Conservation (phyloP, 305 asterid species). For the Fraxinus velutina region DNA sequence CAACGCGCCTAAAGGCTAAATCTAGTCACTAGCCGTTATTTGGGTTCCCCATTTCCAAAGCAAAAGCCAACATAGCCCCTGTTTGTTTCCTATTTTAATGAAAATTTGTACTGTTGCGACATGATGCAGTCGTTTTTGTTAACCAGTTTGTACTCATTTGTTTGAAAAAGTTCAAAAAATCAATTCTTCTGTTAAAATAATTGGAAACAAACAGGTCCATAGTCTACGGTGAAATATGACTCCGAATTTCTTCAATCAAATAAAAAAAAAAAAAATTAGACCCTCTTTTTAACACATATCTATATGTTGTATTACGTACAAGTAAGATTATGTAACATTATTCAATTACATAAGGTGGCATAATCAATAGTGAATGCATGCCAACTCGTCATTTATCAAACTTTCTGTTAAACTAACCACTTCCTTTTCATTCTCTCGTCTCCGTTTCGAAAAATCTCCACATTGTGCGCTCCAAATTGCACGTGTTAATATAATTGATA, state of each 20-base stretch:
- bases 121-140: too few species aligned
- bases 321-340: too few species aligned
- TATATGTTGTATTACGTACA: neutral
- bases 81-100: too few species aligned
- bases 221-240: neutral
- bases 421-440: constrained; percentile 21
- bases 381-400: neutral
- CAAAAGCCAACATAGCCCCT: neutral
- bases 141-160: too few species aligned
- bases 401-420: neutral
- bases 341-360: neutral
- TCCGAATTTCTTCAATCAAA: neutral
- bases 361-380: neutral
- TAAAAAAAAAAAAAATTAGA: too few species aligned
- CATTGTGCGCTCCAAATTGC: constrained; percentile 31
- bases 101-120: too few species aligned
- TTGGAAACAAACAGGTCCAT: neutral
- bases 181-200: too few species aligned
- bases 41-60: constrained; percentile 9
- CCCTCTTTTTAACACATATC: neutral
- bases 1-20: neutral
- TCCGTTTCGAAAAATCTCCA: constrained; percentile 33
- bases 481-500: constrained; percentile 17
- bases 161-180: too few species aligned
- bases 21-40: neutral